Base-by-base conservation (phyloP, 805 yeast species). In the Cyberlindnera sargentensis region DNA sequence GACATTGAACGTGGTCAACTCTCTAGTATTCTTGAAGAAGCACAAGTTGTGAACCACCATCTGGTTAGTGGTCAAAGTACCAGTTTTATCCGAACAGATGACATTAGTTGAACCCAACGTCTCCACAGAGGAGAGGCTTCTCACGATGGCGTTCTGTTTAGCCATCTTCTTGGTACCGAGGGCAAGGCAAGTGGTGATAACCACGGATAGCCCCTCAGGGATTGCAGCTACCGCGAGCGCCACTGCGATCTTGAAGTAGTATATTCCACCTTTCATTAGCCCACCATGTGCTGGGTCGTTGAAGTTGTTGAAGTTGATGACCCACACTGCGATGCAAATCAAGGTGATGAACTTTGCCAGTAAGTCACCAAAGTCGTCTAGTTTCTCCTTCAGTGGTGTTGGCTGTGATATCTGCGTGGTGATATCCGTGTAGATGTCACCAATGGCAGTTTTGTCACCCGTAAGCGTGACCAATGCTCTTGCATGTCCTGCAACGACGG, bases 31-130 rank as follows among this genome's bases (percentile, higher is more conserved):
- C 58, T 39, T 57, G 58, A 43, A 64, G 60, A 43, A 55, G 42
- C 35, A 51, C 47, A 39, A 68, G 67, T 41, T 56, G 15, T 66
- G 67, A 1, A 65, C 73, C 24, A 62, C 55, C 76, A 76, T 73
- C 50, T 67, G 68, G 54, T 76, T 76, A 44, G 75, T 67, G 20
- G 83, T 77, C 34, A 77, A 56, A 10, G 74, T 70, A 23, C 74
- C 74, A 4, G 74, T 70, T 44, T 70, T 70, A 49, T 69, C 74
- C 31, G 68, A 65, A 48, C 73, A 70, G 34, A 70, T 61, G 44
- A 58, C 76, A 53, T 74, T 73, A 7, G 78, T 74, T 5, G 77
- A 71, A 6, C 84, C 84, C 50, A 78, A 63, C 9, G 83, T 78
- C 56, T 78, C 84, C 30, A 76, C 76, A 38, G 72, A 68, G 8